Conservation (phyloP, 352 stramenopile genomes). For the Phytophthora tubulina region DNA sequence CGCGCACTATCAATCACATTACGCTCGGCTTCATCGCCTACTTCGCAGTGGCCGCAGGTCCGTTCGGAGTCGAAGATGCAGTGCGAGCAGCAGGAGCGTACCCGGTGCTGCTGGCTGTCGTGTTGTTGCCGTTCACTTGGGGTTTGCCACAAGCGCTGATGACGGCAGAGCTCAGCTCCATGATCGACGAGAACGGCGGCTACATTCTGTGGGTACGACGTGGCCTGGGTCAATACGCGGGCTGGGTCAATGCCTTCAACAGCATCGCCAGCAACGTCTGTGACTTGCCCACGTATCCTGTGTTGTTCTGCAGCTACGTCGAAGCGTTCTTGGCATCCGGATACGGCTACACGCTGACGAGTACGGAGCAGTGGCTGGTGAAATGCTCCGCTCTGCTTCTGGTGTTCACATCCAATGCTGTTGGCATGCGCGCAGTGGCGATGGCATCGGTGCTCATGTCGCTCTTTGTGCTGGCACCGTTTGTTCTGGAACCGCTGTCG, state of each 20-base stretch:
- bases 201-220: slow-evolving; percentile 90
- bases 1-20: slow-evolving; percentile 84
- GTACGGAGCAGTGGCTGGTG: slow-evolving; percentile 70
- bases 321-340: slow-evolving; percentile 79
- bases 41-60: slow-evolving; percentile 81
- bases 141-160: slow-evolving; percentile 86
- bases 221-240: slow-evolving; percentile 80
- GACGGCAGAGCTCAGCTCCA: slow-evolving; percentile 84
- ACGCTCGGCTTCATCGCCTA: slow-evolving; percentile 88
- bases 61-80: slow-evolving; percentile 84
- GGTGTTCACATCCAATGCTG: slow-evolving; percentile 74
- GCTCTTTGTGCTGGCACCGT: slow-evolving; percentile 83
- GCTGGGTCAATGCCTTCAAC: slow-evolving; percentile 89
- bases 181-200: slow-evolving; percentile 88
- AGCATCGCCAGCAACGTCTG: slow-evolving; percentile 87
- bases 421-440: slow-evolving; percentile 83
- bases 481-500: slow-evolving; percentile 79
- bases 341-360: slow-evolving; percentile 61
- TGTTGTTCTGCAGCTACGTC: slow-evolving; percentile 89
- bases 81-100: slow-evolving; percentile 77
- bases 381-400: slow-evolving; percentile 77
- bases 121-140: slow-evolving; percentile 86
- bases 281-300: slow-evolving; percentile 85
- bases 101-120: slow-evolving; percentile 74
- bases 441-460: slow-evolving; percentile 84